Evolutionary conservation across 2,329 filamentous ascomycete genomes (phyloP).

Genomic region (Blastomyces parvus): DNA sequence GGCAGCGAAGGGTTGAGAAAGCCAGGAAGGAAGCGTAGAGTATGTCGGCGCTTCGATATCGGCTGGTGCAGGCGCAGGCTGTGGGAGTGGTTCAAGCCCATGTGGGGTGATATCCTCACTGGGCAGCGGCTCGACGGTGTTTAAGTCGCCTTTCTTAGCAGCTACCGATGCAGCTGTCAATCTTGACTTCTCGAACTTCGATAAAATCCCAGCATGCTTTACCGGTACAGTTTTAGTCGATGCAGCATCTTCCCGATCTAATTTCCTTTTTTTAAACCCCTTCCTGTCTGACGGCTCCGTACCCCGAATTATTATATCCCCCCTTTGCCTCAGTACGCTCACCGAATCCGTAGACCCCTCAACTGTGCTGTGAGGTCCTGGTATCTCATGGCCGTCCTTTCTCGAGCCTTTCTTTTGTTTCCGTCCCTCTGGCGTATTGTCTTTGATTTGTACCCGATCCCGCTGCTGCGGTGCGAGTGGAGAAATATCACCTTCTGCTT

Average conservation of each 20-base stretch:
- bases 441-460: constrained; percentile 16
- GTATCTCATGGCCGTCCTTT: constrained; percentile 8
- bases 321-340: constrained; percentile 19
- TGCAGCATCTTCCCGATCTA: constrained; percentile 25
- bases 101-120: constrained; percentile 42
- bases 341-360: constrained; percentile 23
- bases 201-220: constrained; percentile 22
- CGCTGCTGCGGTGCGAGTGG: neutral
- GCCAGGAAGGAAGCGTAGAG: constrained; percentile 70
- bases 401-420: neutral
- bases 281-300: constrained; percentile 9
- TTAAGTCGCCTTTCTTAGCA: constrained; percentile 12
- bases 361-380: constrained; percentile 8
- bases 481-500: constrained; percentile 6
- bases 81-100: constrained; percentile 71
- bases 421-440: constrained; percentile 10
- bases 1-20: constrained; percentile 64
- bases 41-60: constrained; percentile 55
- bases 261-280: constrained; percentile 7
- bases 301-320: neutral
- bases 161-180: constrained; percentile 9
- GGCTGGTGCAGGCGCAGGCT: constrained; percentile 52
- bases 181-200: constrained; percentile 22
- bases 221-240: neutral
- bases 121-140: constrained; percentile 4